Evolutionary conservation across 306 rosid species (phyloP).

Genomic region (Biancaea sappan): DNA sequence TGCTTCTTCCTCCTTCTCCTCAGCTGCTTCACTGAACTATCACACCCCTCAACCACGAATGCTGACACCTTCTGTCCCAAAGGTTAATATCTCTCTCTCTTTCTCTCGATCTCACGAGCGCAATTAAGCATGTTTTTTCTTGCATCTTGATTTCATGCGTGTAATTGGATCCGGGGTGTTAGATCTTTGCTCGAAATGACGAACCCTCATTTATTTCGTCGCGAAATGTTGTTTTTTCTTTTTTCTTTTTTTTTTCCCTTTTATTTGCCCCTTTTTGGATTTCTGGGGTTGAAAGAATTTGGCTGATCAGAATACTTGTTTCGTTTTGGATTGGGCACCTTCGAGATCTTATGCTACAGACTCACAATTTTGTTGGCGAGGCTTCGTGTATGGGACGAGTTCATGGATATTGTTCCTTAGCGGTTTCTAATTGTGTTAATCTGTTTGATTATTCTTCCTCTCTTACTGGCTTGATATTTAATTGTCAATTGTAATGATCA

Average conservation of each 20-base stretch:
- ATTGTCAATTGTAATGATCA: conserved; percentile 19
- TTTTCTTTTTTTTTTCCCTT: background rate
- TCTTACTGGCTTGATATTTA: conserved; percentile 20
- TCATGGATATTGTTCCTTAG: background rate
- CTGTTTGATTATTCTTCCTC: conserved; percentile 27
- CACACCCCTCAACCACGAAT: conserved; percentile 21
- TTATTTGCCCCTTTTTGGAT: background rate
- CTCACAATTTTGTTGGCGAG: conserved; percentile 1
- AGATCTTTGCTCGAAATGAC: conserved; percentile 36
- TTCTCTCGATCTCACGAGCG: background rate
- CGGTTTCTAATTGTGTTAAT: conserved; percentile 17
- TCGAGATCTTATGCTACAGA: conserved; percentile 30
- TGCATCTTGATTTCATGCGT: background rate
- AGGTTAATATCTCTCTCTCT: conserved; percentile 35
- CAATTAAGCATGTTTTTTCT: background rate
- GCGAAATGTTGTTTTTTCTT: background rate
- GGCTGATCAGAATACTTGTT: conserved; percentile 34
- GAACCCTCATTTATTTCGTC: conserved; percentile 3
- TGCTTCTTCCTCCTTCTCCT: background rate
- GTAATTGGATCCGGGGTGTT: conserved; percentile 18
- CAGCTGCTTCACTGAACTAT: conserved; percentile 28
- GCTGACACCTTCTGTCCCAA: conserved; percentile 30
- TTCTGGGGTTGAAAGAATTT: conserved; percentile 27
- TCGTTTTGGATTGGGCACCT: conserved; percentile 24
- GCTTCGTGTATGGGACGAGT: background rate